phyloP scores from a whole-genome alignment of 371 early-diverging fungal genomes.

The Apophysomyces elegans region DNA sequence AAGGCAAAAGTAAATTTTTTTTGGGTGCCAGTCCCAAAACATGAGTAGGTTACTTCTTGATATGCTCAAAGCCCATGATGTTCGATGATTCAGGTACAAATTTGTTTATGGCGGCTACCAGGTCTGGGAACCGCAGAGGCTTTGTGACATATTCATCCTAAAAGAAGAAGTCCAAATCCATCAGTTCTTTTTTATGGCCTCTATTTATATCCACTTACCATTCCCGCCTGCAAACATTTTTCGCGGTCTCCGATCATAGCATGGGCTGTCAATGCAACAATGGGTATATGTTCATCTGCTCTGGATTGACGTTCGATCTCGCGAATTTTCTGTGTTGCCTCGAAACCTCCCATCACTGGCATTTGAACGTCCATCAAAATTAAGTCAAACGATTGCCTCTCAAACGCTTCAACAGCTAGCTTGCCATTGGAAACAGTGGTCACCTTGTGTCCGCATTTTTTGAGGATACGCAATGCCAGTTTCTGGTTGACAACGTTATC shows the following conservation, averaged over 20 bases:
- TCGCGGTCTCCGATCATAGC: slow-evolving; percentile 78
- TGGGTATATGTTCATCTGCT: slow-evolving; percentile 62
- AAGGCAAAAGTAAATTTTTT: no score
- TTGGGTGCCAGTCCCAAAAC: no score
- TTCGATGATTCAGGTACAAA: slow-evolving; percentile 37
- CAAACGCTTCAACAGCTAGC: slow-evolving; percentile 73
- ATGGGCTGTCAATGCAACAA: slow-evolving; percentile 80
- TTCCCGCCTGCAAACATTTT: slow-evolving; percentile 66
- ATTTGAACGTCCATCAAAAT: slow-evolving; percentile 85
- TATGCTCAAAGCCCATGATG: slow-evolving; percentile 7
- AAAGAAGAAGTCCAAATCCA: not conserved
- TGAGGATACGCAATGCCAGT: slow-evolving; percentile 74
- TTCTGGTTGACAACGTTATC: slow-evolving; percentile 86
- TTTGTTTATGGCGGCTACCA: slow-evolving; percentile 67
- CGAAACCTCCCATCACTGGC: slow-evolving; percentile 81
- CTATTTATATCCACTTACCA: slow-evolving; percentile 40
- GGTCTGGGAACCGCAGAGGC: slow-evolving; percentile 63
- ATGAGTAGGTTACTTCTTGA: no score
- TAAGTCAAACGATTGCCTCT: slow-evolving; percentile 62
- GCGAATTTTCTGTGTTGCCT: slow-evolving; percentile 76
- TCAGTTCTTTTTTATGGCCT: not conserved
- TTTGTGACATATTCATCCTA: slow-evolving; percentile 79
- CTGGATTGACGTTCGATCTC: slow-evolving; percentile 57
- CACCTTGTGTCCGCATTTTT: slow-evolving; percentile 75
- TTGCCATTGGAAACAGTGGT: slow-evolving; percentile 76